Evolutionary conservation across 352 stramenopile species (phyloP), one percentile per base, ranked within the genome.

Genomic region (Plasmopara viticola): DNA sequence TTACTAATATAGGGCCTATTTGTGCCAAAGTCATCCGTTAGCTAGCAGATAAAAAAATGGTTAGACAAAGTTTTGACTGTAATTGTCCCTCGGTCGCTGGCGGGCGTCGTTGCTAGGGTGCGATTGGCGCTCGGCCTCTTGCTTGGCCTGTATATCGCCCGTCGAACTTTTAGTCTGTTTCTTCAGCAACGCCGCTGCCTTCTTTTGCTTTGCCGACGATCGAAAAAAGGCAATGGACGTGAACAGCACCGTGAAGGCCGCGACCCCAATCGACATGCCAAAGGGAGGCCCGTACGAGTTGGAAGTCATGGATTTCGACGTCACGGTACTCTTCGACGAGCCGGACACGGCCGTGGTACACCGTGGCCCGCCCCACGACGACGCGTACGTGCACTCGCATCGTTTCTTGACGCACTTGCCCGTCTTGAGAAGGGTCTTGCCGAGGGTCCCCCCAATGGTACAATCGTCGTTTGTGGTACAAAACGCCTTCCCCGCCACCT

Each of bases 321-420:
- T 35, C 10, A 12, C 31, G 31, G 31, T 35, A 25, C 20, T 25
- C 20, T 25, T 25, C 20, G 20, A 25, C 10, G 53, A 58, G 0
- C 62, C 60, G 6, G 53, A 51, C 2, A 64, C 46, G 0, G 66
- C 60, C 10, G 70, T 85, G 4, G 72, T 86, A 37, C 76, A 87
- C 2, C 76, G 76, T 35, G 76, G 76, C n/a, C 76, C 76, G 1
- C 60, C 66, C 76, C 76, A 88, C 4, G 71, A 88, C 4, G 71
- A 72, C 9, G 48, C 41, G 33, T 67, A 70, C n/a, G 52, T 51
- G 48, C 78, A 88, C 15, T 77, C 40, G 20, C 78, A 89, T 1
- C 78, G 62, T 6, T 58, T 15, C 0, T 74, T 70, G 2, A 69
- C 54, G 31, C 78, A 89, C 18, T 60, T 73, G 10, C 73, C 73